Conservation (phyloP, 805 yeast genomes). For the Priceomyces melissophilus region DNA sequence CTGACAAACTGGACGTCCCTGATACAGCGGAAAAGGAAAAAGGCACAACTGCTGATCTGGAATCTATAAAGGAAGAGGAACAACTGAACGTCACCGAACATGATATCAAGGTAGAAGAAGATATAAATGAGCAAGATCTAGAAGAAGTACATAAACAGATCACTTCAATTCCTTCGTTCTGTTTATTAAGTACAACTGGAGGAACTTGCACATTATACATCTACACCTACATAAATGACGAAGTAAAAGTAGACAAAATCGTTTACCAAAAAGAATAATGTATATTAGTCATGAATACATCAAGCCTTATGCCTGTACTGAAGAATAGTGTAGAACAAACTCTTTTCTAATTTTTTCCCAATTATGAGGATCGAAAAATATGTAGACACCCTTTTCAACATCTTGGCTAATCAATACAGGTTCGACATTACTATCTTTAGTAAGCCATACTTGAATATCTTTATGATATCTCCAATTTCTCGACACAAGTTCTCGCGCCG, state of each 20-base stretch:
- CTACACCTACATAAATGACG: constrained; percentile 75
- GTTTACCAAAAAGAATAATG: constrained; percentile 30
- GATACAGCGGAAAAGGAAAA: constrained; percentile 2
- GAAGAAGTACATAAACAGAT: constrained; percentile 17
- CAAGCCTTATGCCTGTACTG: constrained; percentile 25
- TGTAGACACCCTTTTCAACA: constrained; percentile 89
- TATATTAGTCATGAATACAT: constrained; percentile 4
- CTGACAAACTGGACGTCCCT: not conserved
- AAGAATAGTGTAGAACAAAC: constrained; percentile 50
- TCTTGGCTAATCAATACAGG: constrained; percentile 77
- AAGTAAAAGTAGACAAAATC: constrained; percentile 88
- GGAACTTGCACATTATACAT: constrained; percentile 75
- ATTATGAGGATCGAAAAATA: constrained; percentile 90
- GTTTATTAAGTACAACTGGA: constrained; percentile 83
- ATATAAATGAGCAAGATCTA: constrained; percentile 14
- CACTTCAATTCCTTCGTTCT: constrained; percentile 73
- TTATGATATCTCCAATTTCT: constrained; percentile 98
- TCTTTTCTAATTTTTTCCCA: constrained; percentile 91
- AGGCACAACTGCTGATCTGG: not conserved
- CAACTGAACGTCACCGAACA: constrained; percentile 5
- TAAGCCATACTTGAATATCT: constrained; percentile 92
- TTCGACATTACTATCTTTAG: constrained; percentile 87
- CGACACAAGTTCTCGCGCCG: constrained; percentile 84
- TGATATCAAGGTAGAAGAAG: constrained; percentile 7
- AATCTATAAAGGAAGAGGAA: constrained; percentile 1